A percentile compares a stretch with the other conserved stretches of the same genome.
Evolutionary conservation across 306 rosid genomes (phyloP).

Genomic region (Quercus wislizeni): DNA sequence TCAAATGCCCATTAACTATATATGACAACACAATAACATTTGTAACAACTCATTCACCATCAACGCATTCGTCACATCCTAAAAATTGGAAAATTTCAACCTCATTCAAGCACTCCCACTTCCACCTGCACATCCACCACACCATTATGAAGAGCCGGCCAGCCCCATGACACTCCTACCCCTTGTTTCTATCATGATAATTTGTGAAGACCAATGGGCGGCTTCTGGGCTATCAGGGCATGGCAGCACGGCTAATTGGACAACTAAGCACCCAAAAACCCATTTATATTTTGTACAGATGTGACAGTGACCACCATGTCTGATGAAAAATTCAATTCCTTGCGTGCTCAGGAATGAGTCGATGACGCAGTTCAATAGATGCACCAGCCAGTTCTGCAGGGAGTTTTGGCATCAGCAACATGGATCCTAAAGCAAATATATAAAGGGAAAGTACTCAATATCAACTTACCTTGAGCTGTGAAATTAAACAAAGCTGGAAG

Average conservation of each 20-base stretch:
- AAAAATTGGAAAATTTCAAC: conserved; percentile 23
- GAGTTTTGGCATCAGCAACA: conserved; percentile 19
- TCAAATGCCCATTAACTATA: conserved; percentile 25
- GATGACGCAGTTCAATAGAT: conserved; percentile 72
- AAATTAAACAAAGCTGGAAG: conserved; percentile 78
- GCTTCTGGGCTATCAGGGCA: conserved; percentile 24
- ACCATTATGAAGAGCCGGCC: conserved; percentile 18
- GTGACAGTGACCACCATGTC: conserved; percentile 5
- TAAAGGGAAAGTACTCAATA: neutral
- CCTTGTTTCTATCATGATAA: conserved; percentile 17
- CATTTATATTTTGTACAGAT: conserved; percentile 26
- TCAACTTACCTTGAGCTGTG: conserved; percentile 68
- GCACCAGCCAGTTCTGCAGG: conserved; percentile 77
- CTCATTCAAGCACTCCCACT: conserved; percentile 34
- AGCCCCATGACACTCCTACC: conserved; percentile 23
- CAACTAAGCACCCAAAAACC: conserved; percentile 48
- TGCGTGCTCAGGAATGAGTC: conserved; percentile 85
- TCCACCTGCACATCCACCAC: conserved; percentile 30
- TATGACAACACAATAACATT: conserved; percentile 36
- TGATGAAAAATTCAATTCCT: conserved; percentile 28
- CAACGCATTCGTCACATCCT: conserved; percentile 32
- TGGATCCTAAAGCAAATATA: neutral
- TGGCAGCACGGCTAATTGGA: conserved; percentile 38
- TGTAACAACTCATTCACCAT: conserved; percentile 30
- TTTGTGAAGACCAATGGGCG: conserved; percentile 8